phyloP scores from a whole-genome alignment of 129 eudicot species.

The Artemisia annua region DNA sequence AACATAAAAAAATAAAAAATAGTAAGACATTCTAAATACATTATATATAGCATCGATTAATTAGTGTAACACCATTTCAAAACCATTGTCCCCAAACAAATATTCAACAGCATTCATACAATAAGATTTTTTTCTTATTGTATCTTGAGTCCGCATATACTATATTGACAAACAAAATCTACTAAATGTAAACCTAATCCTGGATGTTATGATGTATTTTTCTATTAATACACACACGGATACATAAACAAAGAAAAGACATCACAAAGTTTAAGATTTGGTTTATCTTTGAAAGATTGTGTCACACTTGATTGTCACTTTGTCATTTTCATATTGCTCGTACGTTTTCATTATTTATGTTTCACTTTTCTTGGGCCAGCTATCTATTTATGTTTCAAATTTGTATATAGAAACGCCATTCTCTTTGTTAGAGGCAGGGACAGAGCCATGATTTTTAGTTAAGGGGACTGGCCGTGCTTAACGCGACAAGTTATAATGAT shows the following conservation, averaged over 20 bases:
- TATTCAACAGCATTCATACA: background rate
- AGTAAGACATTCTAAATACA: too few species aligned
- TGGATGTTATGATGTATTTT: constrained; percentile 1
- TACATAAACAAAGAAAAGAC: constrained; percentile 9
- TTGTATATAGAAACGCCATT: background rate
- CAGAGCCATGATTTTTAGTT: too few species aligned
- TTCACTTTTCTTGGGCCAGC: background rate
- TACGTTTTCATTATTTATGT: constrained; percentile 6
- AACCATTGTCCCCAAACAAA: too few species aligned
- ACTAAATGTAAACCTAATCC: background rate
- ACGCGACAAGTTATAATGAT: too few species aligned
- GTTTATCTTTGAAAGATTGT: constrained; percentile 11
- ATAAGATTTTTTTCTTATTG: background rate
- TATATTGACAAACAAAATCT: background rate
- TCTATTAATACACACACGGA: background rate
- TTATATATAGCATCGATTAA: too few species aligned
- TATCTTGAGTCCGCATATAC: background rate
- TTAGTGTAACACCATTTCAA: too few species aligned
- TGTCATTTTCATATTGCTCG: constrained; percentile 15
- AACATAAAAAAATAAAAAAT: too few species aligned
- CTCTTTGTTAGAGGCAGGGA: too few species aligned
- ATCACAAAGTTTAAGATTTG: constrained; percentile 19
- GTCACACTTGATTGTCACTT: background rate
- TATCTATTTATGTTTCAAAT: background rate
- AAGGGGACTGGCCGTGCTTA: too few species aligned